phyloP scores from a whole-genome alignment of 192 early-diverging fungal species.

The Entophlyctis luteolus region DNA sequence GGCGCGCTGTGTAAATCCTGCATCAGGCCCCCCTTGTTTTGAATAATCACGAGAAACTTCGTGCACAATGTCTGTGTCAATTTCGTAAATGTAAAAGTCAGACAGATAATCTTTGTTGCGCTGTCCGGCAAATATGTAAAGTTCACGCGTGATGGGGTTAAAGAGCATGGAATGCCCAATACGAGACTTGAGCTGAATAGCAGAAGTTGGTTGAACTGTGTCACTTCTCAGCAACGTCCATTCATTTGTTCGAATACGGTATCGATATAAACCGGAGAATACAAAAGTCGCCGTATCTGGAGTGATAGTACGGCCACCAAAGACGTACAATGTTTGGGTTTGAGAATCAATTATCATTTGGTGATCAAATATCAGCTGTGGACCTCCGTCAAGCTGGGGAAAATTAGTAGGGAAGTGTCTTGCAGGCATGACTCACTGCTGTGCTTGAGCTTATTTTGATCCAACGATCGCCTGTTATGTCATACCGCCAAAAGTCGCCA shows the following conservation, averaged over 20 bases:
- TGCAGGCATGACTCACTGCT: constrained; percentile 43
- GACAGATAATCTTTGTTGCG: constrained; percentile 72
- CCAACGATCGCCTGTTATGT: constrained; percentile 67
- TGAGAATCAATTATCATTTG: constrained; percentile 86
- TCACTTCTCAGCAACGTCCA: constrained; percentile 78
- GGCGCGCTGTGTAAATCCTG: constrained; percentile 77
- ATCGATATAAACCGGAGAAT: constrained; percentile 87
- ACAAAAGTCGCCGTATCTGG: constrained; percentile 63
- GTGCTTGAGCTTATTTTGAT: constrained; percentile 73
- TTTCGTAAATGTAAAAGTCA: constrained; percentile 81
- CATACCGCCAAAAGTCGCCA: constrained; percentile 87
- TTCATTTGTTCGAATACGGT: constrained; percentile 57
- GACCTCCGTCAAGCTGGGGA: constrained; percentile 69
- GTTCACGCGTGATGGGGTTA: constrained; percentile 62
- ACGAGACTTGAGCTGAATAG: constrained; percentile 72
- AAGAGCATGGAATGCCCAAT: constrained; percentile 90
- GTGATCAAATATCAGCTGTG: constrained; percentile 85
- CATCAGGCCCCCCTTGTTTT: constrained; percentile 71
- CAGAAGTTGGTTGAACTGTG: constrained; percentile 38
- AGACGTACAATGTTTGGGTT: constrained; percentile 74
- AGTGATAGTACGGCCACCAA: constrained; percentile 74
- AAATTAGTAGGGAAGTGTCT: neutral
- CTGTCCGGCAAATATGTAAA: constrained; percentile 89
- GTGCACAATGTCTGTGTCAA: constrained; percentile 71
- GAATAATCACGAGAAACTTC: constrained; percentile 75